Evolutionary conservation across 169 alveolate genomes (phyloP).

Genomic region (Babesia caballi): DNA sequence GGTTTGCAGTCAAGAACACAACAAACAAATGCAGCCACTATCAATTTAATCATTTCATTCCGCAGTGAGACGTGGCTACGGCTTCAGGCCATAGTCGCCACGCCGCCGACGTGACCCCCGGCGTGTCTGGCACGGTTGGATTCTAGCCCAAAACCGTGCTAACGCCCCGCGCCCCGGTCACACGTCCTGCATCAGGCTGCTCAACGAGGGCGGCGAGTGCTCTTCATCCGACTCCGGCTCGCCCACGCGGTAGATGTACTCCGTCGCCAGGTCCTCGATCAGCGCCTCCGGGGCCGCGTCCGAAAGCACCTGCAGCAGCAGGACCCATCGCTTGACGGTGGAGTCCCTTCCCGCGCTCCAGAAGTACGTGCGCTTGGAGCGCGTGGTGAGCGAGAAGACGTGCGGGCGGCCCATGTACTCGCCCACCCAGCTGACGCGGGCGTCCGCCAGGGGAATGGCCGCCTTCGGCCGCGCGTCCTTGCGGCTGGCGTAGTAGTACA

Average conservation of each 20-base stretch:
- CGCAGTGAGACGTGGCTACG: no score
- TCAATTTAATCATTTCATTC: no score
- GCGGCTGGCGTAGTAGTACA: constrained; percentile 46
- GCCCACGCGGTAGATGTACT: constrained; percentile 22
- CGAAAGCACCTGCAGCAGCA: constrained; percentile 57
- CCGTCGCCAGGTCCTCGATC: constrained; percentile 49
- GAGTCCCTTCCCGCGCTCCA: constrained; percentile 59
- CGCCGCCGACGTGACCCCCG: no score
- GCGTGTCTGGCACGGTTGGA: no score
- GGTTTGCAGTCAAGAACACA: no score
- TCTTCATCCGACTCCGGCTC: not conserved
- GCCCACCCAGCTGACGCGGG: constrained; percentile 68
- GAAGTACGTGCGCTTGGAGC: constrained; percentile 30
- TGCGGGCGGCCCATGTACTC: constrained; percentile 63
- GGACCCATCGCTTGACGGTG: constrained; percentile 63
- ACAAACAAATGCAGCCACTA: no score
- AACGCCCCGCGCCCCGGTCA: no score
- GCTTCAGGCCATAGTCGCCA: no score
- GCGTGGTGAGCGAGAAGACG: constrained; percentile 49
- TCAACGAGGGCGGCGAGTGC: not conserved
- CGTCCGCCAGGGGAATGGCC: constrained; percentile 35
- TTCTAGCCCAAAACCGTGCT: no score
- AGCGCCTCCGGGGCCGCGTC: constrained; percentile 46
- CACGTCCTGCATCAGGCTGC: not conserved
- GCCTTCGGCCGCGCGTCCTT: constrained; percentile 55